These are phyloP conservation scores for Suillus hirtellus DNA, from an alignment of 768 basidiomycete species.

Conservation along the genomic window DNA sequence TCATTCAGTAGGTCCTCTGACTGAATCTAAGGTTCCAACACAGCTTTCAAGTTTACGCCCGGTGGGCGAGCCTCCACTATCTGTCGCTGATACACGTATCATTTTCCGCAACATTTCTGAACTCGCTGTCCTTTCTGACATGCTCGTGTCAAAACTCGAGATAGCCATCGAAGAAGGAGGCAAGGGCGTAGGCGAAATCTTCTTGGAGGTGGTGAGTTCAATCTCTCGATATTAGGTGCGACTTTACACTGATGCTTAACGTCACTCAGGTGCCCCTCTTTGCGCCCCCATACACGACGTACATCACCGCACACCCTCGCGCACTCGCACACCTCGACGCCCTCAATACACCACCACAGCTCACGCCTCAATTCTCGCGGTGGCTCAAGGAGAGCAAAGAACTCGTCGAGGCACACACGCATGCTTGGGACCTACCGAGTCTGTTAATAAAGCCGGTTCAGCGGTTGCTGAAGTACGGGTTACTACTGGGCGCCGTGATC, in stretches of 20 bases:
- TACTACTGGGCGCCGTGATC: constrained; percentile 77
- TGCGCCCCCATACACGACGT: constrained; percentile 72
- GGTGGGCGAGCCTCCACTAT: constrained; percentile 54
- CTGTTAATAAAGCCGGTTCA: constrained; percentile 98
- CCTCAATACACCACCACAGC: constrained; percentile 43
- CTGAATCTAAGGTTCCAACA: constrained; percentile 21
- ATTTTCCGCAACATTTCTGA: constrained; percentile 80
- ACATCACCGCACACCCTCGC: constrained; percentile 77
- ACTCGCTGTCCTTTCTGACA: constrained; percentile 70
- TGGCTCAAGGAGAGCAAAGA: constrained; percentile 70
- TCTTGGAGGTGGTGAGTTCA: constrained; percentile 62
- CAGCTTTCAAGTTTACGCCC: neutral
- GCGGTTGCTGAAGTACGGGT: constrained; percentile 89
- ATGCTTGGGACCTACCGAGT: constrained; percentile 91
- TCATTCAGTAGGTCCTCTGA: constrained; percentile 24
- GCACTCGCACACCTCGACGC: constrained; percentile 68
- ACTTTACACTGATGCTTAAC: constrained; percentile 3
- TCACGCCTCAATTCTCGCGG: constrained; percentile 39
- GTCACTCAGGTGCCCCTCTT: constrained; percentile 60
- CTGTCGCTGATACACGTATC: constrained; percentile 62
- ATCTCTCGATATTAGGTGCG: neutral
- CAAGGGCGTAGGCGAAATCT: constrained; percentile 70
- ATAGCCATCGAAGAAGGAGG: constrained; percentile 66
- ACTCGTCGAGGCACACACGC: constrained; percentile 69
- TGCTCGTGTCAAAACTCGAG: constrained; percentile 64